Conservation (phyloP, 805 yeast species). For the Candida oleophila region DNA sequence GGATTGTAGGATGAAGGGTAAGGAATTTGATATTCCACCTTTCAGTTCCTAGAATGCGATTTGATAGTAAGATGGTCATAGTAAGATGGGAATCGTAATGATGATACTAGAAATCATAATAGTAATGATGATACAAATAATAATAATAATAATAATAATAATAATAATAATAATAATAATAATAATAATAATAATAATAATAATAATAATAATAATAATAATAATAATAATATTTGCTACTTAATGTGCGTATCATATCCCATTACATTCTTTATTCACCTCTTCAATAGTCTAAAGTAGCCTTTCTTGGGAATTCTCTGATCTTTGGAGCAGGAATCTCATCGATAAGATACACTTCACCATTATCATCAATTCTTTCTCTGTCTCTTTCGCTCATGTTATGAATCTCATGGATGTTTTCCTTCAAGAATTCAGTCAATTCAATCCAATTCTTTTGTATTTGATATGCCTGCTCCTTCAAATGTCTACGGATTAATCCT, state of each 20-base stretch:
- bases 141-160: too few species aligned
- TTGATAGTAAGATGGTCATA: too few species aligned
- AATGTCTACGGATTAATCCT: slow-evolving; percentile 68
- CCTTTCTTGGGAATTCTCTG: slow-evolving; percentile 57
- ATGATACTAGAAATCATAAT: too few species aligned
- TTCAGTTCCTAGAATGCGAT: neutral
- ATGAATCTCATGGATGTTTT: slow-evolving; percentile 74
- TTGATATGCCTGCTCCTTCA: slow-evolving; percentile 78
- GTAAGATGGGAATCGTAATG: too few species aligned
- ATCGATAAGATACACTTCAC: slow-evolving; percentile 73
- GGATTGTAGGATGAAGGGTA: neutral
- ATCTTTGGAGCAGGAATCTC: slow-evolving; percentile 73
- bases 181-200: too few species aligned
- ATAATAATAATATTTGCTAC: too few species aligned
- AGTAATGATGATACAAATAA: too few species aligned
- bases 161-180: too few species aligned
- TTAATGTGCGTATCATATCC: too few species aligned
- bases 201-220: too few species aligned
- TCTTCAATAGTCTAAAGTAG: slow-evolving; percentile 63
- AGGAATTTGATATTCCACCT: neutral
- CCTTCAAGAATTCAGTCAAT: slow-evolving; percentile 53
- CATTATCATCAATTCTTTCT: slow-evolving; percentile 86
- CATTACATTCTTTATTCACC: too few species aligned
- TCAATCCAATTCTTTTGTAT: slow-evolving; percentile 68
- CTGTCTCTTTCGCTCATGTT: slow-evolving; percentile 80